Conservation (phyloP, 768 basidiomycete genomes). For the Kwoniella sp. region DNA sequence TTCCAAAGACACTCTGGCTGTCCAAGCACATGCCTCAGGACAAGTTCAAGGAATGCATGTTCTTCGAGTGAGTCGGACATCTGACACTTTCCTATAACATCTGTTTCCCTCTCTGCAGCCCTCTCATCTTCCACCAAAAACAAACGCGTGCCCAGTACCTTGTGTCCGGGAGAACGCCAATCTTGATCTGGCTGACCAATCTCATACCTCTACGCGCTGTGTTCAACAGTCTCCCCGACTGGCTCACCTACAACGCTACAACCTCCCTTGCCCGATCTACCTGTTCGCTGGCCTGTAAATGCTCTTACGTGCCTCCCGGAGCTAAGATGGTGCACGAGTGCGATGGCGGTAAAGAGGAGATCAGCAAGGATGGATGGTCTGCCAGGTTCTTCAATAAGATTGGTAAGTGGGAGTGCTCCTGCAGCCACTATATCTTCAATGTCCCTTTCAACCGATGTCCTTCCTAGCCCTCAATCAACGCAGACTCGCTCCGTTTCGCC, state of each 20-base stretch:
- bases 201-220: constrained; percentile 14
- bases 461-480: too few relatives aligned
- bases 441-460: neutral
- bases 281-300: constrained; percentile 96
- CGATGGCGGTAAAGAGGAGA: constrained; percentile 52
- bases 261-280: constrained; percentile 72
- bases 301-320: constrained; percentile 78
- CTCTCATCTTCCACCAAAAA: too few relatives aligned
- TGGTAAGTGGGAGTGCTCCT: constrained; percentile 68
- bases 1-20: constrained; percentile 96
- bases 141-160: too few relatives aligned
- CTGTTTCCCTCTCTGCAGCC: constrained; percentile 49
- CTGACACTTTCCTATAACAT: too few relatives aligned
- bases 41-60: constrained; percentile 62
- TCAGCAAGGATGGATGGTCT: constrained; percentile 75
- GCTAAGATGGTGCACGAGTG: constrained; percentile 51
- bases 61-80: constrained; percentile 59
- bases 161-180: too few relatives aligned
- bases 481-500: too few relatives aligned
- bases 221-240: constrained; percentile 94
- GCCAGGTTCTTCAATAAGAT: constrained; percentile 82
- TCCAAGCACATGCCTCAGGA: constrained; percentile 79
- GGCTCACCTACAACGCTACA: constrained; percentile 90
- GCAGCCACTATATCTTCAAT: too few relatives aligned
- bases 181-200: neutral